phyloP scores from a whole-genome alignment of 1,284 basidiomycete genomes.

The Sporisorium iseilematis-ciliati region DNA sequence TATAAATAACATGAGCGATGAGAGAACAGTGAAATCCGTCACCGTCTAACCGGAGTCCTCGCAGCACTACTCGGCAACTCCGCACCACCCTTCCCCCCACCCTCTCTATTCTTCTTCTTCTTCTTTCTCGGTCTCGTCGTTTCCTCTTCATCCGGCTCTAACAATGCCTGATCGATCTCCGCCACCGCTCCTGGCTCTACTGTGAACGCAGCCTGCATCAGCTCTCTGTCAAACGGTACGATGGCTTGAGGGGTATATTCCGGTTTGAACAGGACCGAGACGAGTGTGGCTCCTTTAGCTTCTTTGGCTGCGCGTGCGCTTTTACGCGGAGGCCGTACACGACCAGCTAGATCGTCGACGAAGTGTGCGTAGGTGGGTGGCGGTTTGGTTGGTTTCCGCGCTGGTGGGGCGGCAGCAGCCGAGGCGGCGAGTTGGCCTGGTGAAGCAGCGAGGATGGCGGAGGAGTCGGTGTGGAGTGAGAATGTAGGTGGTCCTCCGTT shows the following conservation, averaged over 20 bases:
- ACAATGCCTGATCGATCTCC: slow-evolving; percentile 45
- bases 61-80: slow-evolving; percentile 20
- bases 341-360: slow-evolving; percentile 44
- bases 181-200: slow-evolving; percentile 41
- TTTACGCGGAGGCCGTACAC: slow-evolving; percentile 41
- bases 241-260: slow-evolving; percentile 53
- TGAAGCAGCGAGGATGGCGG: slow-evolving; percentile 40
- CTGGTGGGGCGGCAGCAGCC: slow-evolving; percentile 30
- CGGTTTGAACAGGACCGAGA: slow-evolving; percentile 49
- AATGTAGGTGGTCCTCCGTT: slow-evolving; percentile 41
- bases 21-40: background rate
- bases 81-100: background rate
- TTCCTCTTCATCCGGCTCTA: slow-evolving; percentile 55
- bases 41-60: slow-evolving; percentile 22
- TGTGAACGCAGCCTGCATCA: slow-evolving; percentile 43
- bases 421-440: slow-evolving; percentile 37
- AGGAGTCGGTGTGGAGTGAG: slow-evolving; percentile 39
- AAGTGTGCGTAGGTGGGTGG: slow-evolving; percentile 52
- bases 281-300: slow-evolving; percentile 23
- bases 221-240: slow-evolving; percentile 46
- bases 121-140: slow-evolving; percentile 38
- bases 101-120: slow-evolving; percentile 29
- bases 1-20: slow-evolving; percentile 19
- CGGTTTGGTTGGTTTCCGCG: slow-evolving; percentile 42
- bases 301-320: slow-evolving; percentile 22